Base-by-base conservation (phyloP, 2,329 filamentous ascomycete species). In the Emericellopsis atlantica region DNA sequence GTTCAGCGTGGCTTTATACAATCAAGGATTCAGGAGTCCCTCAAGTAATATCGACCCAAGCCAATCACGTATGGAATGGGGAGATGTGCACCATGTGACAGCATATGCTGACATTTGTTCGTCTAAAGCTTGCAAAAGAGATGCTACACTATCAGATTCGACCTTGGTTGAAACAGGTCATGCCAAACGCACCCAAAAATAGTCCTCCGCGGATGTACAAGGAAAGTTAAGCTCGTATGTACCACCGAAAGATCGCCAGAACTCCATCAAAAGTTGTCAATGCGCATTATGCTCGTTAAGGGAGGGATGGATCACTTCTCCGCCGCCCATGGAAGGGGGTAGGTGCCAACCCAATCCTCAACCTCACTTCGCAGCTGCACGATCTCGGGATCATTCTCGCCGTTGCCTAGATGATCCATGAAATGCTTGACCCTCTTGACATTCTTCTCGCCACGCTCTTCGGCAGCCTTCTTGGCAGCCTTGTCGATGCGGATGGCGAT, bases 401-500 rank as follows among this genome's bases (percentile, higher is more conserved):
- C 82, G 46, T 76, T 75, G 32, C 78, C 78, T 12, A 87, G 66
- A 52, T 78, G 75, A 34, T 83, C 75, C 49, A 81, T 61, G 62
- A 85, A 87, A 24, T 74, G 70, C 58, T 76, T 81, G 37, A 85
- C 65, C 51, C 74, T 76, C 39, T 72, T 74, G 21, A 74, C 70
- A 49, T 66, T 74, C 68, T 83, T 84, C 47, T 81, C 74, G 22
- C 74, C 75, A 51, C 72, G 76, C 45, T 79, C 75, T 57, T 80
- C 73, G 10, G 79, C 77, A n/a, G 74, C 73, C 51, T 82, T 79
- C 51, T 75, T 74, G 4, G 80, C 81, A 45, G 76, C 74, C 60
- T 78, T 85, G 62, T 89, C 81, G 36, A 94, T 66, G 44, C 83
- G 76, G 49, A 81, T 73, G 2, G 86, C 81, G 51, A 94, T 87